Conservation (phyloP, 805 yeast species). For the Blastobotrys americana region DNA sequence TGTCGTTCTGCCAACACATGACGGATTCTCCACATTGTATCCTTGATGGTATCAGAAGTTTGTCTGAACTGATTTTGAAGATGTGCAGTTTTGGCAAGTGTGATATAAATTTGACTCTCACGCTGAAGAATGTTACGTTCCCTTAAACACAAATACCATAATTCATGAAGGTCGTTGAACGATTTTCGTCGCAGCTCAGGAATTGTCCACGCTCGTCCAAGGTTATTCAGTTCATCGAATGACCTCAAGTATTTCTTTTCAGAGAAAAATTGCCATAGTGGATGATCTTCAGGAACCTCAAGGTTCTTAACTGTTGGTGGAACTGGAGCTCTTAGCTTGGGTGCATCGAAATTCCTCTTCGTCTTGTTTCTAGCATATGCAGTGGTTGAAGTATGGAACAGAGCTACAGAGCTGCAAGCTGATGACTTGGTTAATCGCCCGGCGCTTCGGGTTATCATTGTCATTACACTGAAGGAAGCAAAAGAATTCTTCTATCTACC, state of each 20-base stretch:
- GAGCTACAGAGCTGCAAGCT: too few species aligned
- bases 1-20: constrained; percentile 85
- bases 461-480: too few species aligned
- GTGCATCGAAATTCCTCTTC: constrained; percentile 6
- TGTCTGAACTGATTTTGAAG: constrained; percentile 26
- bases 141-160: constrained; percentile 83
- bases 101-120: constrained; percentile 56
- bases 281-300: constrained; percentile 74
- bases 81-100: constrained; percentile 23
- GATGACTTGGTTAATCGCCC: too few species aligned
- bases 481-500: too few species aligned
- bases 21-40: constrained; percentile 72
- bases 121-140: constrained; percentile 75
- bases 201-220: constrained; percentile 73
- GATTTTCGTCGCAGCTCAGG: constrained; percentile 86
- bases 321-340: constrained; percentile 66
- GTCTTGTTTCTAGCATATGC: too few species aligned
- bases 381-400: too few species aligned
- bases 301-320: constrained; percentile 73
- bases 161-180: constrained; percentile 81
- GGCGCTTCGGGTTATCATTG: too few species aligned
- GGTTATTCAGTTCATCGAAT: constrained; percentile 37
- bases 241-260: constrained; percentile 56
- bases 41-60: constrained; percentile 40
- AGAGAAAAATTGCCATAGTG: constrained; percentile 86